A percentile compares a stretch with the other conserved stretches of the same genome.
These are phyloP conservation scores for Crucibulum laeve DNA, from an alignment of 768 basidiomycete genomes.

Conservation along the genomic window DNA sequence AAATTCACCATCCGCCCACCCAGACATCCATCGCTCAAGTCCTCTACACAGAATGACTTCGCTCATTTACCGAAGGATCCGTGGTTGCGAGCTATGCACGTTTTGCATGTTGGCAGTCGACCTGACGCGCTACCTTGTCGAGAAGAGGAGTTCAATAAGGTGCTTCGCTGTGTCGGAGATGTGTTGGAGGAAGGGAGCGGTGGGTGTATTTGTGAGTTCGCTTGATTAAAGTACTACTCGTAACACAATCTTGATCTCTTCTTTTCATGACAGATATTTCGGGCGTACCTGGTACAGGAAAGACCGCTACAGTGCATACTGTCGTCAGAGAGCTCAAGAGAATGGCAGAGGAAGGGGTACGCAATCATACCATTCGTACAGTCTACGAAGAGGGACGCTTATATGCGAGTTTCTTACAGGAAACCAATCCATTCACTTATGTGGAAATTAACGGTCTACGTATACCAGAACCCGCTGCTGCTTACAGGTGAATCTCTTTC, in stretches of 20 bases:
- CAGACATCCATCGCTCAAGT: conserved; percentile 24
- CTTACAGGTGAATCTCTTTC: no score
- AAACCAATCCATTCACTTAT: conserved; percentile 91
- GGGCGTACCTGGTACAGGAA: conserved; percentile 98
- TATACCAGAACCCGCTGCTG: conserved; percentile 89
- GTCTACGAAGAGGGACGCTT: background rate
- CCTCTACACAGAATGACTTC: conserved; percentile 27
- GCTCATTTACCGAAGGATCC: conserved; percentile 66
- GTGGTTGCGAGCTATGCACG: conserved; percentile 85
- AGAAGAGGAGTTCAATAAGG: conserved; percentile 76
- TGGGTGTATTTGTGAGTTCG: conserved; percentile 84
- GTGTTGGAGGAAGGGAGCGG: conserved; percentile 90
- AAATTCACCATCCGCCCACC: conserved; percentile 22
- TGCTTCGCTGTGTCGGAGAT: conserved; percentile 75
- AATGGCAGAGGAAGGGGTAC: conserved; percentile 78
- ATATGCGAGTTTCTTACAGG: conserved; percentile 39
- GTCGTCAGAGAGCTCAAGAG: conserved; percentile 86
- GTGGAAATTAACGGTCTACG: conserved; percentile 97
- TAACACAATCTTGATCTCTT: conserved; percentile 2
- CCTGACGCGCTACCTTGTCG: conserved; percentile 89
- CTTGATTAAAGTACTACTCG: no score
- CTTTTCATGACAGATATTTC: conserved; percentile 70
- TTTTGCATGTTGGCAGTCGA: conserved; percentile 88
- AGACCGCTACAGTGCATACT: conserved; percentile 96
- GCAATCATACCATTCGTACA: conserved; percentile 15